Percentiles rank a stretch among this genome's conserved stretches.
These are phyloP conservation scores for Aspergillus brunneoviolaceus DNA, from an alignment of 2,329 filamentous ascomycete genomes.

Conservation along the genomic window DNA sequence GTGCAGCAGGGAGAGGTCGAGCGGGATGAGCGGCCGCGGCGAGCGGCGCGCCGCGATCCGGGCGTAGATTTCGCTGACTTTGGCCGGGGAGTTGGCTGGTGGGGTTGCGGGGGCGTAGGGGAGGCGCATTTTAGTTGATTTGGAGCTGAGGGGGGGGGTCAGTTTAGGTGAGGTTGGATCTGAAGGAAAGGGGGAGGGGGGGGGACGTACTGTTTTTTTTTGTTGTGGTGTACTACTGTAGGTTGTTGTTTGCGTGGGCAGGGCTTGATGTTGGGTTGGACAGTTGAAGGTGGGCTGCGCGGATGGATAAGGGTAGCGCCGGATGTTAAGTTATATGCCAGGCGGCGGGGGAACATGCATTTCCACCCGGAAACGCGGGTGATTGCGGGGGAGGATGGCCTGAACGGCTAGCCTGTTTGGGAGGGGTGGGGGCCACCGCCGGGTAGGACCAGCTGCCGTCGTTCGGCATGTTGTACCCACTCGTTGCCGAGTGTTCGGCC, in stretches of 20 bases:
- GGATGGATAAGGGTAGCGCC: not conserved
- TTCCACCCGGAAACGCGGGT: not conserved
- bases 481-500: not conserved
- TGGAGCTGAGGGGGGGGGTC: not conserved
- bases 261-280: too few species aligned
- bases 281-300: too few species aligned
- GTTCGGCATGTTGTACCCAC: not conserved
- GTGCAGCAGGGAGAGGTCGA: constrained; percentile 77
- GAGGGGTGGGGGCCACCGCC: not conserved
- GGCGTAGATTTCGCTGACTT: constrained; percentile 52
- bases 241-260: not conserved
- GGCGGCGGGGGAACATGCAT: not conserved
- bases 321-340: not conserved
- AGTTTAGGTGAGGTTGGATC: not conserved
- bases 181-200: too few species aligned
- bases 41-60: constrained; percentile 65
- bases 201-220: not conserved
- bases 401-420: not conserved
- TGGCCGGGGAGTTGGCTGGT: constrained; percentile 23
- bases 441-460: not conserved
- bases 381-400: not conserved
- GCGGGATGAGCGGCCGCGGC: constrained; percentile 68
- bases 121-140: constrained; percentile 32
- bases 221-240: not conserved
- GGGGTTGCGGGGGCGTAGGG: constrained; percentile 35